phyloP scores from a whole-genome alignment of 2,329 filamentous ascomycete species.

The Fusarium mexicanum region DNA sequence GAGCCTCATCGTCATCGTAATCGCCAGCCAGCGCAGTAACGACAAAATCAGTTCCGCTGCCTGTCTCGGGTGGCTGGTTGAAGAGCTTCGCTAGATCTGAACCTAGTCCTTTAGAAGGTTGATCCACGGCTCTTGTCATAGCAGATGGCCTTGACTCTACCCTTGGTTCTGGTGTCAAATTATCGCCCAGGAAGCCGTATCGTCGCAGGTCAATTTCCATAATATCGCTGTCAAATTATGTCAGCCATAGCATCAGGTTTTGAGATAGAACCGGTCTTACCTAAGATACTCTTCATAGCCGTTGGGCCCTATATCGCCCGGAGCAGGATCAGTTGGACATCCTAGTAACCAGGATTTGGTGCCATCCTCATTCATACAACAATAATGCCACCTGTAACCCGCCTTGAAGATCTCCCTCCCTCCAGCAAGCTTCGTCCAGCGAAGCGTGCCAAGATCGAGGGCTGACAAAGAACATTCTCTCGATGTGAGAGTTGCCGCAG shows the following conservation, averaged over 20 bases:
- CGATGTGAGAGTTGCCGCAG: constrained; percentile 84
- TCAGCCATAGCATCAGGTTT: constrained; percentile 25
- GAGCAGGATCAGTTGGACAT: constrained; percentile 78
- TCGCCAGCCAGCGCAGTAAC: constrained; percentile 89
- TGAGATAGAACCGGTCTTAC: constrained; percentile 35
- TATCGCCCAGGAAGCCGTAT: constrained; percentile 90
- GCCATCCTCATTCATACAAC: constrained; percentile 92
- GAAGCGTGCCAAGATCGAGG: constrained; percentile 83
- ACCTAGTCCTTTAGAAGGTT: constrained; percentile 76
- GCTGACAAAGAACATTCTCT: constrained; percentile 92
- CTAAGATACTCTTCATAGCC: constrained; percentile 89
- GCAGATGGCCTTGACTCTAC: constrained; percentile 61
- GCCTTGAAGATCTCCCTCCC: constrained; percentile 91
- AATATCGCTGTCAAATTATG: constrained; percentile 70
- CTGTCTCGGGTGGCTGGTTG: constrained; percentile 83
- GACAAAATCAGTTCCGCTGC: constrained; percentile 89
- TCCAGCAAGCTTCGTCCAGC: constrained; percentile 95
- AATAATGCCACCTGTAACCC: constrained; percentile 98
- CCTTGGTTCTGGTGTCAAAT: constrained; percentile 66
- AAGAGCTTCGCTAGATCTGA: constrained; percentile 88
- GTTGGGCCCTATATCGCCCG: constrained; percentile 72
- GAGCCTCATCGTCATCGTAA: constrained; percentile 73
- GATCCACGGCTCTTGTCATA: constrained; percentile 58
- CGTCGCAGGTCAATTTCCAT: constrained; percentile 92
- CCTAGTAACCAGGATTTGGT: constrained; percentile 98